These are phyloP conservation scores for Diplodia corticola DNA, from an alignment of 2,329 filamentous ascomycete genomes.

Conservation along the genomic window DNA sequence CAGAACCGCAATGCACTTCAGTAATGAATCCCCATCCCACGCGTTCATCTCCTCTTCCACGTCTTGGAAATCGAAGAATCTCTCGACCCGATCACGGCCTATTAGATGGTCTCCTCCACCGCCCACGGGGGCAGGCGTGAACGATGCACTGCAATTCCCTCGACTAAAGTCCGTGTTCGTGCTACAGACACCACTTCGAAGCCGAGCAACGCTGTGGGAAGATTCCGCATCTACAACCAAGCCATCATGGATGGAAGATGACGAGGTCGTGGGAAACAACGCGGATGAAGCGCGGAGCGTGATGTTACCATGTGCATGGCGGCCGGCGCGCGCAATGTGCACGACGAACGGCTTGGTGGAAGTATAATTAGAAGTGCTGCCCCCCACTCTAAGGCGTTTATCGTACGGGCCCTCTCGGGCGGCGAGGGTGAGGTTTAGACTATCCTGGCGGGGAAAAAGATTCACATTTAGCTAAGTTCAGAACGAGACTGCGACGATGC, in stretches of 20 bases:
- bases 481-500: not conserved
- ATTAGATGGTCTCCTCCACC: not conserved
- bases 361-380: not conserved
- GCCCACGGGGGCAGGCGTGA: not conserved
- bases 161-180: not conserved
- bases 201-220: not conserved
- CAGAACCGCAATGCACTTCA: not conserved
- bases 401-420: slow-evolving; percentile 13
- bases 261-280: not conserved
- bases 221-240: not conserved
- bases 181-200: slow-evolving; percentile 7
- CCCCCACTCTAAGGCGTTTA: not conserved
- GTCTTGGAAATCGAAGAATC: not conserved
- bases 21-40: slow-evolving; percentile 1
- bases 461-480: not conserved
- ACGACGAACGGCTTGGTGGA: not conserved
- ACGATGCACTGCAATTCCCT: not conserved
- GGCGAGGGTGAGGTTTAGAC: slow-evolving; percentile 5
- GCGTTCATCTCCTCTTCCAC: not conserved
- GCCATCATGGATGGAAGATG: not conserved
- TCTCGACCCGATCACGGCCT: not conserved
- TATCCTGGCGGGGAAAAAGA: not conserved
- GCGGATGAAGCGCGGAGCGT: not conserved
- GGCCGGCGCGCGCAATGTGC: slow-evolving; percentile 7
- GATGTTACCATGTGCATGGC: not conserved